phyloP scores from a whole-genome alignment of 2,329 filamentous ascomycete species.

The Aplosporella prunicola region DNA sequence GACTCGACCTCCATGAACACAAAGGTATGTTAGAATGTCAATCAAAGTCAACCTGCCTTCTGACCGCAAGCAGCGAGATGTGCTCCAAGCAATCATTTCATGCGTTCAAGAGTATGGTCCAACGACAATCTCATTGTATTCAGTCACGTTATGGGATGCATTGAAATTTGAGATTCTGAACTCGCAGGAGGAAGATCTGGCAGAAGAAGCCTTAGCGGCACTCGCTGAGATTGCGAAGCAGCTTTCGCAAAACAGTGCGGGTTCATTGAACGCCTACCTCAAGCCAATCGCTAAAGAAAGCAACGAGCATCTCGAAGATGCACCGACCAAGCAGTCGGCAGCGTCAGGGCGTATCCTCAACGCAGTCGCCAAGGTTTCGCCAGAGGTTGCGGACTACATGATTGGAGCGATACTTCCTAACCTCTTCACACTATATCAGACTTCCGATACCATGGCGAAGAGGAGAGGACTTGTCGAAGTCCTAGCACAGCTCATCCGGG shows the following conservation, averaged over 20 bases:
- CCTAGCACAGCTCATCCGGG: constrained; percentile 47
- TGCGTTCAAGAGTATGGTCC: constrained; percentile 52
- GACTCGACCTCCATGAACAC: constrained; percentile 61
- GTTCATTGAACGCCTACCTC: constrained; percentile 45
- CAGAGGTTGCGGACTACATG: constrained; percentile 45
- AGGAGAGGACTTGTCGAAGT: constrained; percentile 54
- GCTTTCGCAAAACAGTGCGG: constrained; percentile 41
- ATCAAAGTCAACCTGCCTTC: neutral
- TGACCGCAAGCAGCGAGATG: constrained; percentile 43
- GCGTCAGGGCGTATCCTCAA: constrained; percentile 53
- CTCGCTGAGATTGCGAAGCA: constrained; percentile 47
- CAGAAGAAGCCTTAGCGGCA: constrained; percentile 47
- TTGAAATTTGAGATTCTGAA: constrained; percentile 62
- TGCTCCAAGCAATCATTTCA: constrained; percentile 52
- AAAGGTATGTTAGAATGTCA: constrained; percentile 40
- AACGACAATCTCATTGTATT: constrained; percentile 51
- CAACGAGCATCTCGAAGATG: constrained; percentile 58
- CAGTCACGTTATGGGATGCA: constrained; percentile 57
- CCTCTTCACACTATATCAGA: constrained; percentile 51
- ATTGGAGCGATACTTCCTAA: constrained; percentile 48
- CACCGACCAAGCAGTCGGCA: constrained; percentile 58
- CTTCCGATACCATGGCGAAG: constrained; percentile 52
- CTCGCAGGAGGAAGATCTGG: constrained; percentile 56
- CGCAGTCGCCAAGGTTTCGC: constrained; percentile 46
- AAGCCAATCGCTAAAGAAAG: constrained; percentile 56